A percentile compares a stretch with the other conserved stretches of the same genome.
These are phyloP conservation scores for Aureobasidium zeae DNA, from an alignment of 2,329 filamentous ascomycete species.

Conservation along the genomic window DNA sequence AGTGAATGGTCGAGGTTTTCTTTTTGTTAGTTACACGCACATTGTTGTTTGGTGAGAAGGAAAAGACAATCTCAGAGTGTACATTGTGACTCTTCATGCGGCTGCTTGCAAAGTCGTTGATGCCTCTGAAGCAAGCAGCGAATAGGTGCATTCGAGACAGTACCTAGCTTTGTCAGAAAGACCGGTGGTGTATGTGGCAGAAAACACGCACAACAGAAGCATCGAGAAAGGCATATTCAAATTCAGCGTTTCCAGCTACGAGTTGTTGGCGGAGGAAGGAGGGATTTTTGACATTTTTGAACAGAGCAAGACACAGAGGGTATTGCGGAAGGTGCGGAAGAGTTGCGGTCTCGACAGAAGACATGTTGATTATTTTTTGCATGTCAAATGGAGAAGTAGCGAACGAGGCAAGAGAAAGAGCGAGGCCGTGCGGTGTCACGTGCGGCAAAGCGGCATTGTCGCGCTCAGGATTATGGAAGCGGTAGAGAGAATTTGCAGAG, in stretches of 20 bases:
- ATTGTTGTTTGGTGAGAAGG: slow-evolving; percentile 73
- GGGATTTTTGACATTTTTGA: slow-evolving; percentile 67
- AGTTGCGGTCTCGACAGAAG: slow-evolving; percentile 53
- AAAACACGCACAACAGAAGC: slow-evolving; percentile 54
- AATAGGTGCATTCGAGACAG: slow-evolving; percentile 64
- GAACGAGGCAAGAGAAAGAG: background rate
- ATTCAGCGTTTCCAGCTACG: slow-evolving; percentile 70
- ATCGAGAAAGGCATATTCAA: slow-evolving; percentile 91
- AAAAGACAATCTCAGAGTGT: slow-evolving; percentile 79
- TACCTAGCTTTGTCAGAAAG: slow-evolving; percentile 41
- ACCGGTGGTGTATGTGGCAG: background rate
- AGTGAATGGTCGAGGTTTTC: slow-evolving; percentile 8
- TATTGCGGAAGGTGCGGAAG: slow-evolving; percentile 69
- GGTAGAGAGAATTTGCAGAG: slow-evolving; percentile 7
- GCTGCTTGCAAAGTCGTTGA: slow-evolving; percentile 53
- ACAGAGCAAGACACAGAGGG: slow-evolving; percentile 64
- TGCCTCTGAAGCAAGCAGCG: slow-evolving; percentile 67
- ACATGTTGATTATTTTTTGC: slow-evolving; percentile 31
- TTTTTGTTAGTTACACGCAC: no score
- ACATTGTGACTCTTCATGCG: slow-evolving; percentile 71
- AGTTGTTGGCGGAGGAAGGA: slow-evolving; percentile 72
- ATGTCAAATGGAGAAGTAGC: background rate
- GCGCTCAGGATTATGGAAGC: background rate
- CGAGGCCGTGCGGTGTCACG: slow-evolving; percentile 4
- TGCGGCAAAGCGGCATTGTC: slow-evolving; percentile 1